Conservation (phyloP, 139 green algal species). For the Pedinophyceae sp. region DNA sequence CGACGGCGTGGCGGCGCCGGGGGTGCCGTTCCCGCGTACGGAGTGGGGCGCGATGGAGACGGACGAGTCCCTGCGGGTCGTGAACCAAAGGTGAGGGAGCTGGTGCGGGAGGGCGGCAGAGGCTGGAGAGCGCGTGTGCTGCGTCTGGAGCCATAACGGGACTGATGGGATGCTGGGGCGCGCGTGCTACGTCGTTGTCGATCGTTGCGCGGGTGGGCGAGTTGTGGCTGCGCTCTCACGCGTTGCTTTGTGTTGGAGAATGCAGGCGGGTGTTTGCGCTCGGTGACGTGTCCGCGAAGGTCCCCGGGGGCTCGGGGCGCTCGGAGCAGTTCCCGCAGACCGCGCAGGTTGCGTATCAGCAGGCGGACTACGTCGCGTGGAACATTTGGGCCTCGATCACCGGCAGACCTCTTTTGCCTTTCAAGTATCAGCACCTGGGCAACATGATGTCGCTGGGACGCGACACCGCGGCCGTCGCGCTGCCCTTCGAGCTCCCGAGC, state of each 20-base stretch:
- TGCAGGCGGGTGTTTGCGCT: slow-evolving; percentile 90
- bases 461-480: slow-evolving; percentile 51
- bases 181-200: no score
- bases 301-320: neutral
- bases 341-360: slow-evolving; percentile 92
- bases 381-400: slow-evolving; percentile 93
- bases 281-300: slow-evolving; percentile 52
- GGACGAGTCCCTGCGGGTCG: slow-evolving; percentile 62
- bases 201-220: no score
- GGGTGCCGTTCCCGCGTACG: slow-evolving; percentile 51
- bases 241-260: no score
- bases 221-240: no score
- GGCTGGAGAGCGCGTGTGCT: no score
- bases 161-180: no score
- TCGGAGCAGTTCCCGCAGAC: slow-evolving; percentile 31
- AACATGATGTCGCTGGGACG: slow-evolving; percentile 86
- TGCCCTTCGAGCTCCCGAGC: slow-evolving; percentile 40
- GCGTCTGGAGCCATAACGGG: no score
- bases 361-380: slow-evolving; percentile 94
- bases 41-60: slow-evolving; percentile 40
- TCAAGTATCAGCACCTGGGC: slow-evolving; percentile 95
- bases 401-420: slow-evolving; percentile 64
- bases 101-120: no score
- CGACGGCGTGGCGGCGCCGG: neutral
- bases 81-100: no score